Percentiles rank a stretch among this genome's conserved stretches.
These are phyloP conservation scores for Pythium inflatum DNA, from an alignment of 352 stramenopile species.

Conservation along the genomic window DNA sequence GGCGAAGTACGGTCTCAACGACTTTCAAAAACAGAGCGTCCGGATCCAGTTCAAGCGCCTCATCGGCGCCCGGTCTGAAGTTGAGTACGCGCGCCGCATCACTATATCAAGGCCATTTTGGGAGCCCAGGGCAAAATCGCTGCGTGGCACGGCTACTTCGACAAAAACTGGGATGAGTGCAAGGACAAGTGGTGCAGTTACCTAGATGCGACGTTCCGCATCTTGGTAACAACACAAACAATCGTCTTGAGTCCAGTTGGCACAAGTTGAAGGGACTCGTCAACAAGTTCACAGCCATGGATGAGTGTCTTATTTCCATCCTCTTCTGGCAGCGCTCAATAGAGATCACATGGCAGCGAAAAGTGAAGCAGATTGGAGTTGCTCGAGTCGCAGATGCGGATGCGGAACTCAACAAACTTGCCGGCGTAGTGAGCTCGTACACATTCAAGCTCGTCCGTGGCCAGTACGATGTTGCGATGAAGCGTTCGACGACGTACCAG, in stretches of 20 bases:
- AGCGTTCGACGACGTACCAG: neutral
- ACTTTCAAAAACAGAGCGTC: slow-evolving; percentile 13
- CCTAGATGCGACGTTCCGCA: neutral
- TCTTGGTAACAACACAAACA: slow-evolving; percentile 18
- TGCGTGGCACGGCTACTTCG: slow-evolving; percentile 14
- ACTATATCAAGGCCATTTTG: neutral
- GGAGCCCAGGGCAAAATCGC: neutral
- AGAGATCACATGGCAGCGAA: too few species aligned
- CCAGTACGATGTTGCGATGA: slow-evolving; percentile 20
- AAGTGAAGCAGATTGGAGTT: neutral
- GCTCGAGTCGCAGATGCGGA: neutral
- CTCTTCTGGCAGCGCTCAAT: neutral
- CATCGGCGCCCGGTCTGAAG: neutral
- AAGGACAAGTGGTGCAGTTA: slow-evolving; percentile 6
- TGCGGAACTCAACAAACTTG: slow-evolving; percentile 1
- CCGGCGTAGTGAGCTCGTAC: slow-evolving; percentile 2
- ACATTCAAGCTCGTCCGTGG: neutral
- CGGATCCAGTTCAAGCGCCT: neutral
- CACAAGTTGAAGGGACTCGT: slow-evolving; percentile 6
- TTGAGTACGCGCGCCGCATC: neutral
- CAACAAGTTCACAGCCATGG: neutral
- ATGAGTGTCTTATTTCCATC: neutral
- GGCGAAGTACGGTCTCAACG: slow-evolving; percentile 5
- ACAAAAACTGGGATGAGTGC: neutral
- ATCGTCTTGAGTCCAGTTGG: slow-evolving; percentile 17